A percentile compares a stretch with the other conserved stretches of the same genome.
Conservation (phyloP, 257 asterid genomes). For the Solanum infundibuliforme region DNA sequence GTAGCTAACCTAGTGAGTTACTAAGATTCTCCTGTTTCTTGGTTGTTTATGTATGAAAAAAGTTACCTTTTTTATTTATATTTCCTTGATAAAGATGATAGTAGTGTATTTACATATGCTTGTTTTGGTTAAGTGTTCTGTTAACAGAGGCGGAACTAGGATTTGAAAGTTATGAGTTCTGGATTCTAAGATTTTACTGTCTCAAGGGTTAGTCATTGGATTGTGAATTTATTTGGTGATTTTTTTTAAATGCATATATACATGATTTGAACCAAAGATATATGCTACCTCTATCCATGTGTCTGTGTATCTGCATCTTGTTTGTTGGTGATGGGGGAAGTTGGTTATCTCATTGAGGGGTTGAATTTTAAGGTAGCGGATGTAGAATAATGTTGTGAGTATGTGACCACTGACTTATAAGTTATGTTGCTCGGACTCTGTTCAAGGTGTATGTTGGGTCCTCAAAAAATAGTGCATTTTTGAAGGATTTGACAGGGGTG, state of each 20-base stretch:
- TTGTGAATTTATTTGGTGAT: background rate
- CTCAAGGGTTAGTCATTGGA: background rate
- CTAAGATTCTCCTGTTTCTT: background rate
- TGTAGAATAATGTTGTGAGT: background rate
- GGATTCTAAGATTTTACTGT: background rate
- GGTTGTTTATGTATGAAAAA: background rate
- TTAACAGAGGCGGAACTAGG: background rate
- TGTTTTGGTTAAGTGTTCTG: background rate
- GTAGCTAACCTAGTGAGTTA: too few relatives aligned
- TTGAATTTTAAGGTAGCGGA: background rate
- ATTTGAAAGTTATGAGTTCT: background rate
- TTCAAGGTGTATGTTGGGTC: background rate
- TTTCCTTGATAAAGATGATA: background rate
- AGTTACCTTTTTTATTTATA: background rate
- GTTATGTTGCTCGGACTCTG: background rate
- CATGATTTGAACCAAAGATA: background rate
- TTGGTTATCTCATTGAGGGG: background rate
- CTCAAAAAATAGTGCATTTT: background rate
- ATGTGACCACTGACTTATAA: background rate
- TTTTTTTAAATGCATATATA: background rate
- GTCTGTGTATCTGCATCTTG: background rate
- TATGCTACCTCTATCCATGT: background rate
- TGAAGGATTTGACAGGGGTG: background rate
- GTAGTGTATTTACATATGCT: background rate
- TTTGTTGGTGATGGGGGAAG: background rate